Evolutionary conservation across 1,284 basidiomycete genomes (phyloP), one percentile per base, ranked within the genome.

Genomic region (Apiotrichum sp.): DNA sequence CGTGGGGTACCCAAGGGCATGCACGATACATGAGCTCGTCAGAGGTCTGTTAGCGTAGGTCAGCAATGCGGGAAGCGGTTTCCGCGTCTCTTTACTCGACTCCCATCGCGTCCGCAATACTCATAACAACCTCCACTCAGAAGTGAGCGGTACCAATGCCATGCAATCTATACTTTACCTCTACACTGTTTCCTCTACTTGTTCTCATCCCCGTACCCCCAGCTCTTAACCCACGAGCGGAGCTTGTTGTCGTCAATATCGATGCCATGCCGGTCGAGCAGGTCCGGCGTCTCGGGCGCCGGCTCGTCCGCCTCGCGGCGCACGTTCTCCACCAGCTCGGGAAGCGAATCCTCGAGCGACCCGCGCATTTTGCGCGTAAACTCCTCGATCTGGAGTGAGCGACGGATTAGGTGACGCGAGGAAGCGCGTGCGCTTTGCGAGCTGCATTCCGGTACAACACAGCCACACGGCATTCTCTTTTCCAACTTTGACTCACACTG

Each of bases 321-420:
- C 14, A 62, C 61, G n/a, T 51, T 52, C 44, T 47, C 45, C 5
- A 62, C 41, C 29, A 62, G 38, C 22, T 57, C 62, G 9, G 70
- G 71, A 62, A 67, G 61, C 4, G 58, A 47, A 1, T 55, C 39
- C n/a, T 62, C 61, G 9, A 73, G 56, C 8, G 52, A 56, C 35
- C 67, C 66, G 32, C 67, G 52, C 65, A 72, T 68, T 41, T 61
- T 63, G 11, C 53, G 32, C 4, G 64, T 53, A 51, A 73, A 70
- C 45, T 68, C 68, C 31, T 61, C 56, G 66, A 70, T 69, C 71
- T 72, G 57, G n/a, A 42, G 11, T 38, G 7, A 38, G 36, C 36
- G 36, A 7, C 7, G 13, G 13, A 38, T 7, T 38, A 7, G 36
- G 31, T 31, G 29, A 7, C 34, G 6, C 16, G 13, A 7, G 22